phyloP scores from a whole-genome alignment of 805 yeast species.

The Hanseniaspora opuntiae region DNA sequence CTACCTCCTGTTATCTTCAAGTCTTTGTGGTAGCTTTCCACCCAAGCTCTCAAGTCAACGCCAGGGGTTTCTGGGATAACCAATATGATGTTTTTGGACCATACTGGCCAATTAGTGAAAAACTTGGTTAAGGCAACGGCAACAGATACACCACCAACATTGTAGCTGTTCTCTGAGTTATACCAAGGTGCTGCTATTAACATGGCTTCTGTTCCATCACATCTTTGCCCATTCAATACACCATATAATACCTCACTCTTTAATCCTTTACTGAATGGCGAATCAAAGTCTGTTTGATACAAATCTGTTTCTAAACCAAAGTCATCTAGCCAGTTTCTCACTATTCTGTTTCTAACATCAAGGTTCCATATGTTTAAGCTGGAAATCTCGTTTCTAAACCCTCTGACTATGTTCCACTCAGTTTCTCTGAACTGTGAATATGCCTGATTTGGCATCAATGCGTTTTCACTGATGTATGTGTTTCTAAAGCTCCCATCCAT shows the following conservation, averaged over 20 bases:
- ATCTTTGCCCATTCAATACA: slow-evolving; percentile 80
- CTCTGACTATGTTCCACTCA: slow-evolving; percentile 86
- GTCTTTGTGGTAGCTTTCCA: slow-evolving; percentile 77
- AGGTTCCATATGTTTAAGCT: slow-evolving; percentile 19
- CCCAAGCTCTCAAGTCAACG: slow-evolving; percentile 70
- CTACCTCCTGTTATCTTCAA: slow-evolving; percentile 85
- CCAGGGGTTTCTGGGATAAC: slow-evolving; percentile 67
- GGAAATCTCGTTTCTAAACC: slow-evolving; percentile 46
- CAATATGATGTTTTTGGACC: slow-evolving; percentile 88
- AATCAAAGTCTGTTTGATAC: slow-evolving; percentile 30
- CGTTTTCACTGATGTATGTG: slow-evolving; percentile 89
- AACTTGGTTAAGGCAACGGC: slow-evolving; percentile 63
- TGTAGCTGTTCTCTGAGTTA: slow-evolving; percentile 24
- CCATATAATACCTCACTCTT: slow-evolving; percentile 42
- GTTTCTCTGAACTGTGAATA: slow-evolving; percentile 80
- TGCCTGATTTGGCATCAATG: slow-evolving; percentile 93
- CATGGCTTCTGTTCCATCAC: slow-evolving; percentile 92
- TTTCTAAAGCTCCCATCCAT: slow-evolving; percentile 65
- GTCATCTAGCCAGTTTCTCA: slow-evolving; percentile 50
- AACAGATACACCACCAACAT: slow-evolving; percentile 70
- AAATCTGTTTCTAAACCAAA: slow-evolving; percentile 56
- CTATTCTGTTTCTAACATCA: slow-evolving; percentile 30
- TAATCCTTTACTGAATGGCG: not conserved
- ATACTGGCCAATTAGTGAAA: slow-evolving; percentile 72
- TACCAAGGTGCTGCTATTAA: slow-evolving; percentile 81